Evolutionary conservation across 2,329 filamentous ascomycete species (phyloP).

Genomic region (Penicillium fuscoglaucum): DNA sequence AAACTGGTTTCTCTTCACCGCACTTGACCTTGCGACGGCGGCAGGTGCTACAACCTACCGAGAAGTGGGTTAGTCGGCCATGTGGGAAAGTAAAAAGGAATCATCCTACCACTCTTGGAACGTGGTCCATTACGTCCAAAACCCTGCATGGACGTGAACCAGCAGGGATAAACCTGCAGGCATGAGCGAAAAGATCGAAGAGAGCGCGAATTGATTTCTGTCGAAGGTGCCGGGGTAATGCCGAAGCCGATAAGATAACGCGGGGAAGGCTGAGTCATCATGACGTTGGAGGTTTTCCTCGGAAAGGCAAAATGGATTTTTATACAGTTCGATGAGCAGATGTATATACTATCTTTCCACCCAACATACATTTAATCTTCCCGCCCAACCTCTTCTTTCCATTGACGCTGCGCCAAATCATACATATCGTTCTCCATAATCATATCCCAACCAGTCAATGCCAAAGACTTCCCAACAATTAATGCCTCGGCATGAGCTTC

Average conservation of each 20-base stretch:
- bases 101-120: slow-evolving; percentile 39
- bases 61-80: slow-evolving; percentile 2
- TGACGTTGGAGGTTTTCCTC: not conserved
- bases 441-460: too few species aligned
- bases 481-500: too few species aligned
- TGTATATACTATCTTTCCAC: too few species aligned
- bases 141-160: slow-evolving; percentile 26
- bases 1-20: slow-evolving; percentile 37
- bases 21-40: slow-evolving; percentile 40
- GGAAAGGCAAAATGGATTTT: too few species aligned
- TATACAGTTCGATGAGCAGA: too few species aligned
- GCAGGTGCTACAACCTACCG: slow-evolving; percentile 42
- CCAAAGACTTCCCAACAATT: too few species aligned
- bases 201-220: not conserved
- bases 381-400: too few species aligned
- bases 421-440: too few species aligned
- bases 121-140: slow-evolving; percentile 39
- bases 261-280: slow-evolving; percentile 9
- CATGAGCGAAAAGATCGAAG: slow-evolving; percentile 10
- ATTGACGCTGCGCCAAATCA: too few species aligned
- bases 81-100: not conserved
- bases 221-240: not conserved
- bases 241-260: slow-evolving; percentile 11
- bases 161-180: slow-evolving; percentile 13
- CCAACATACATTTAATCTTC: too few species aligned